Evolutionary conservation across 1,284 basidiomycete genomes (phyloP).

Genomic region (Phellinidium pouzarii): DNA sequence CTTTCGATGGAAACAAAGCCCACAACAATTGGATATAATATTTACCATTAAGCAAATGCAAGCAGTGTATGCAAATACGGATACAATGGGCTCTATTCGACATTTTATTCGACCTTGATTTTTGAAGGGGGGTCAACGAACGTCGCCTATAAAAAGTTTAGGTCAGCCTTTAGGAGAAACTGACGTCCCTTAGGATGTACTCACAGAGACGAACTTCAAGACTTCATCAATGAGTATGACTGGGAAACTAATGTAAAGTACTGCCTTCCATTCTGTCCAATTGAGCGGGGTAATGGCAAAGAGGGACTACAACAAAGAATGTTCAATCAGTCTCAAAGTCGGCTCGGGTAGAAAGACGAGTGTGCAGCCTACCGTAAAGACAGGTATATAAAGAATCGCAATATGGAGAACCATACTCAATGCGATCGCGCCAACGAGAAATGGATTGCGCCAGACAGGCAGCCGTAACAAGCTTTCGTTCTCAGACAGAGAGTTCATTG

Average conservation of each 20-base stretch:
- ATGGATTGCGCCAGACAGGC: conserved; percentile 91
- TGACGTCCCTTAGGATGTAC: conserved; percentile 25
- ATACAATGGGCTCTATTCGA: too few species aligned
- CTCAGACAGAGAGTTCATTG: conserved; percentile 98
- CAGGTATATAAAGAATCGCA: conserved; percentile 91
- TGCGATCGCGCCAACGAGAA: conserved; percentile 81
- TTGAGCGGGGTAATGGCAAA: conserved; percentile 92
- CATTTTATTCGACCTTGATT: conserved; percentile 24
- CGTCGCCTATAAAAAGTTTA: conserved; percentile 27
- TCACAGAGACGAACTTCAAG: conserved; percentile 79
- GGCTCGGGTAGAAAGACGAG: not conserved
- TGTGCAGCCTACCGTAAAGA: conserved; percentile 69
- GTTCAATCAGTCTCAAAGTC: conserved; percentile 11
- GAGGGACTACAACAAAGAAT: conserved; percentile 50
- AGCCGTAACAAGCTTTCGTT: conserved; percentile 88
- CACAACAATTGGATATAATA: not conserved
- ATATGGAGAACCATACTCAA: conserved; percentile 91
- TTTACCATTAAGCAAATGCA: conserved; percentile 6
- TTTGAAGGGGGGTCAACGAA: conserved; percentile 31
- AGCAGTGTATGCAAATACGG: conserved; percentile 4
- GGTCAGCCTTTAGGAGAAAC: too few species aligned
- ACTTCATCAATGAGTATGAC: conserved; percentile 89
- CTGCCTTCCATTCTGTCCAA: conserved; percentile 93
- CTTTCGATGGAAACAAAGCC: too few species aligned
- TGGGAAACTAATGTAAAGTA: conserved; percentile 82